phyloP scores from a whole-genome alignment of 202 grass and related monocot species.

The Dendrocalamus latiflorus region DNA sequence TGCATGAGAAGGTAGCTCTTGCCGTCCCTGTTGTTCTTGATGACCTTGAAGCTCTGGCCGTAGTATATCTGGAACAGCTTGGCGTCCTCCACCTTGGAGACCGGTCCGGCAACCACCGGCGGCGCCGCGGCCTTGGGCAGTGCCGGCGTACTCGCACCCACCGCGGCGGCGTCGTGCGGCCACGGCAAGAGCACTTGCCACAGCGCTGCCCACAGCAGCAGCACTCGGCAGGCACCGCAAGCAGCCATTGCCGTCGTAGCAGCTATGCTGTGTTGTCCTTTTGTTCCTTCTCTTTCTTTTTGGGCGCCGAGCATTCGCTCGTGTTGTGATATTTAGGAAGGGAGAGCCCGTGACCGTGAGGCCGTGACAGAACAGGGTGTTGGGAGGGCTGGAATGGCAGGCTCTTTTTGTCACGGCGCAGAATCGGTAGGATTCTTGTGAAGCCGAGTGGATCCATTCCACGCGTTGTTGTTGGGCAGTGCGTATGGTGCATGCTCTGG shows the following conservation, averaged over 20 bases:
- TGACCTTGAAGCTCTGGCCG: conserved; percentile 88
- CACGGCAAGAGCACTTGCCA: neutral
- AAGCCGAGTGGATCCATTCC: neutral
- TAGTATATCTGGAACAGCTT: conserved; percentile 79
- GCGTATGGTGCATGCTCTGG: no score
- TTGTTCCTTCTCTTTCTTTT: neutral
- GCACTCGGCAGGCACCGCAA: neutral
- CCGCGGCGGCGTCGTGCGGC: neutral
- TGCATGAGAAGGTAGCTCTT: conserved; percentile 92
- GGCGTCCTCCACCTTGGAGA: conserved; percentile 65
- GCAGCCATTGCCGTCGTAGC: conserved; percentile 16
- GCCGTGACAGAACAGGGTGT: neutral
- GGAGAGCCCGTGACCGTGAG: conserved; percentile 27
- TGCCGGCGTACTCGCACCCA: no score
- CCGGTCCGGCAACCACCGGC: conserved; percentile 40
- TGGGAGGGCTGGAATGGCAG: neutral
- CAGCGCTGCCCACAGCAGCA: conserved; percentile 16
- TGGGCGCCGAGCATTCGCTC: neutral
- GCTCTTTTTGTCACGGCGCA: conserved; percentile 44
- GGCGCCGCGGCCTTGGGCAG: conserved; percentile 22
- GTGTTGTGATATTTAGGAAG: no score
- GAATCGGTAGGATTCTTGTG: conserved; percentile 44
- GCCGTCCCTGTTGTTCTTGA: conserved; percentile 80
- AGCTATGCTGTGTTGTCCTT: no score
- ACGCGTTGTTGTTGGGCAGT: neutral